phyloP scores from a whole-genome alignment of 805 yeast species.

The Cyberlindnera xishuangbannaensis region DNA sequence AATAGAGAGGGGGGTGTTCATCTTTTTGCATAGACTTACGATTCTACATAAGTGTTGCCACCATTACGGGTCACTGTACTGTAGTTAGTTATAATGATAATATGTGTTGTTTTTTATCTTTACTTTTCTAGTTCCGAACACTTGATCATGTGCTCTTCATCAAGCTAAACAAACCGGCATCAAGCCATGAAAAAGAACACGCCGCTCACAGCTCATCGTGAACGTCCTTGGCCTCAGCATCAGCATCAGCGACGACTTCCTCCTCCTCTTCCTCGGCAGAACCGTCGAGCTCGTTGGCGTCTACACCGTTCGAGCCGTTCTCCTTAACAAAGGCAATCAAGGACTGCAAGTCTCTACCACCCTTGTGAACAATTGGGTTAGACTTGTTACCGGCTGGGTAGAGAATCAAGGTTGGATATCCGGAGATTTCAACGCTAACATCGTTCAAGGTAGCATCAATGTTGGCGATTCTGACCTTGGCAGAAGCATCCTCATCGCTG shows the following conservation, averaged over 20 bases:
- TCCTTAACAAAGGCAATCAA: conserved; percentile 67
- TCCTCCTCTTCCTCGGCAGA: conserved; percentile 16
- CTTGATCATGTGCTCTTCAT: no score
- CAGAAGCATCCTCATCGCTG: conserved; percentile 40
- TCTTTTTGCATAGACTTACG: no score
- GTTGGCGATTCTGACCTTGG: conserved; percentile 71
- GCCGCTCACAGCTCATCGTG: no score
- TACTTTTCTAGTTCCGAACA: no score
- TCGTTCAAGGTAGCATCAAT: conserved; percentile 89
- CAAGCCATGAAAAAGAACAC: no score
- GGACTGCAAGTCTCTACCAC: conserved; percentile 68
- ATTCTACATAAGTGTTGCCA: no score
- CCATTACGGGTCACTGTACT: no score
- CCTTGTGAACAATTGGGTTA: conserved; percentile 59
- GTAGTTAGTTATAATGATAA: no score
- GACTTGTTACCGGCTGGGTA: conserved; percentile 82
- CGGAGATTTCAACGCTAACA: conserved; percentile 72
- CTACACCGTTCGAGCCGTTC: conserved; percentile 58
- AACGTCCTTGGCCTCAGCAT: no score
- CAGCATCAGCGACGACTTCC: conserved; percentile 13
- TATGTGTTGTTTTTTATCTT: no score
- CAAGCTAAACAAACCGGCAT: no score
- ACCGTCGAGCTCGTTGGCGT: conserved; percentile 38
- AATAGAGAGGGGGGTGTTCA: no score
- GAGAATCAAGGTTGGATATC: conserved; percentile 88